Evolutionary conservation across 2,329 filamentous ascomycete genomes (phyloP).

Genomic region (Aschersonia sp.): DNA sequence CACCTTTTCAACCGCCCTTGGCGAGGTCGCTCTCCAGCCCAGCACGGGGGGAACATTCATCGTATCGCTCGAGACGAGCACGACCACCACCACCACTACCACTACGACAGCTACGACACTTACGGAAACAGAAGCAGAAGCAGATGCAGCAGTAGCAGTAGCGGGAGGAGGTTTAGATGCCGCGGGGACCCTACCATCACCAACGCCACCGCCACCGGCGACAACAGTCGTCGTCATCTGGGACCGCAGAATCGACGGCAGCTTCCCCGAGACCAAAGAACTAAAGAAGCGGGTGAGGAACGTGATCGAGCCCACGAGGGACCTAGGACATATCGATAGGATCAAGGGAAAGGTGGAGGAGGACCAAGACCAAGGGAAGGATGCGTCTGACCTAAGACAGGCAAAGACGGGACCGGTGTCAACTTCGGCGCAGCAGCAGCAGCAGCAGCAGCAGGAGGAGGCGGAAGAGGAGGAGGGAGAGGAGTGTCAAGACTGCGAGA

Average conservation of each 20-base stretch:
- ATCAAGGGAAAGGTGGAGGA: slow-evolving; percentile 15
- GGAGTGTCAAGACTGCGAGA: no score
- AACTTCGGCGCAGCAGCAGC: no score
- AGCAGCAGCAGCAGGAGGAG: no score
- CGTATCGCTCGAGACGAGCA: slow-evolving; percentile 41
- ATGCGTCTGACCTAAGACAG: no score
- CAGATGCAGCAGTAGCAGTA: no score
- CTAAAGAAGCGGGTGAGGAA: slow-evolving; percentile 76
- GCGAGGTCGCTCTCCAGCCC: slow-evolving; percentile 78
- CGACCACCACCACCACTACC: neutral
- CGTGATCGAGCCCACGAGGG: slow-evolving; percentile 60
- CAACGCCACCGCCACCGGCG: neutral
- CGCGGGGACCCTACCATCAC: no score
- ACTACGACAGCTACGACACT: no score
- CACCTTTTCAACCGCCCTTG: slow-evolving; percentile 71
- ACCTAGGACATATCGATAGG: slow-evolving; percentile 71
- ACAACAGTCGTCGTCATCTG: slow-evolving; percentile 45
- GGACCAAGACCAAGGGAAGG: neutral
- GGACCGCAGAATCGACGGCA: slow-evolving; percentile 76
- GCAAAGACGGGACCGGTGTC: neutral
- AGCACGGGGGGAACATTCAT: slow-evolving; percentile 72
- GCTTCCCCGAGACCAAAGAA: slow-evolving; percentile 89
- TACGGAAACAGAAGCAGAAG: no score
- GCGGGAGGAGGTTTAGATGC: no score
- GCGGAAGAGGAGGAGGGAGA: no score